Conservation (phyloP, 805 yeast genomes). For the Priceomyces castillae region DNA sequence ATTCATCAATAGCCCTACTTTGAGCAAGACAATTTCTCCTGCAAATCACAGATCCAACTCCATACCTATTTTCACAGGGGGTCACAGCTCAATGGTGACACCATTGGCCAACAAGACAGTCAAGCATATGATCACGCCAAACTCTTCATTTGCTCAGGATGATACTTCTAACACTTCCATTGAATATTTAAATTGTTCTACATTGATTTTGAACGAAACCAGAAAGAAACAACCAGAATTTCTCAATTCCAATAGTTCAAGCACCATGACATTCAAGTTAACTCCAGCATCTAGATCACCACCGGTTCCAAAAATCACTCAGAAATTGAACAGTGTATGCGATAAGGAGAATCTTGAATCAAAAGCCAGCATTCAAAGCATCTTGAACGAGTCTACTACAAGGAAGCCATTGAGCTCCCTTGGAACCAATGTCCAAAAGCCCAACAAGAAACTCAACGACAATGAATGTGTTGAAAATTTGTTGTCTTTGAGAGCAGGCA, state of each 20-base stretch:
- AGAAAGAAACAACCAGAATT: conserved; percentile 34
- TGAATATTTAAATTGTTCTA: conserved; percentile 17
- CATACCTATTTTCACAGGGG: conserved; percentile 4
- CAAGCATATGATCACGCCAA: conserved; percentile 6
- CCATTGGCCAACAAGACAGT: conserved; percentile 7
- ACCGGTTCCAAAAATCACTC: conserved; percentile 1
- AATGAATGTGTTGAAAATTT: conserved; percentile 40
- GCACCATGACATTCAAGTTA: conserved; percentile 38
- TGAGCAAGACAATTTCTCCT: conserved; percentile 14
- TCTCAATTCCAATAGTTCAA: conserved; percentile 26
- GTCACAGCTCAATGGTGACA: conserved; percentile 5
- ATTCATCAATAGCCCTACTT: conserved; percentile 17
- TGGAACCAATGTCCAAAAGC: conserved; percentile 5
- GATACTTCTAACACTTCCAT: conserved; percentile 16
- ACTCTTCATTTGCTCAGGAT: conserved; percentile 8
- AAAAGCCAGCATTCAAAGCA: conserved; percentile 16
- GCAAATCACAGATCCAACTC: conserved; percentile 18
- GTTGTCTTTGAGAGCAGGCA: conserved; percentile 36
- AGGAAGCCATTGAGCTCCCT: conserved; percentile 30
- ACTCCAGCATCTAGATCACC: conserved; percentile 22
- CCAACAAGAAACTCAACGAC: conserved; percentile 9
- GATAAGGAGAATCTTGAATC: conserved; percentile 17
- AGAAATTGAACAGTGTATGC: conserved; percentile 2
- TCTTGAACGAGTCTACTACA: conserved; percentile 14
- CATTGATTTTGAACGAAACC: conserved; percentile 21